Percentiles rank a stretch among this genome's conserved stretches.
phyloP scores from a whole-genome alignment of 2,329 filamentous ascomycete genomes.

The Verticillium longisporum region DNA sequence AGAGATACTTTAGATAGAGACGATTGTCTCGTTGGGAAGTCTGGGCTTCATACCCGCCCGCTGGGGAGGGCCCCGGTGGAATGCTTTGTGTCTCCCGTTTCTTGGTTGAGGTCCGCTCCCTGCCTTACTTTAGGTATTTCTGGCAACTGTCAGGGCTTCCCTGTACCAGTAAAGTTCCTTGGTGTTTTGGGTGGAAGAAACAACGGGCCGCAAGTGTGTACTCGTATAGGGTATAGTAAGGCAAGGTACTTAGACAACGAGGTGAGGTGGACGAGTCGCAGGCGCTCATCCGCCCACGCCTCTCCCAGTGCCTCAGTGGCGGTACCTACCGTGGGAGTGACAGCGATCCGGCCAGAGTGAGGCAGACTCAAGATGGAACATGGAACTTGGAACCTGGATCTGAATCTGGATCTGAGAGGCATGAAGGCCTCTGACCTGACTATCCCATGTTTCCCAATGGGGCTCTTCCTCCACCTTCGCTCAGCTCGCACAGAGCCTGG shows the following conservation, averaged over 20 bases:
- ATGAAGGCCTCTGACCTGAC: background rate
- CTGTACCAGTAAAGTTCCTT: background rate
- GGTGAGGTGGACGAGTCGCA: background rate
- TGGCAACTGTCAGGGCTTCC: background rate
- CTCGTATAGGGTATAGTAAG: no score
- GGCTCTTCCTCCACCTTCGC: background rate
- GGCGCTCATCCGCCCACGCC: background rate
- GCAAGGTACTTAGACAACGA: no score
- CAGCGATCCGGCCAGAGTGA: background rate
- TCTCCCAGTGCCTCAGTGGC: background rate
- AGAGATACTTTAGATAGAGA: background rate
- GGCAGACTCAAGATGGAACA: background rate
- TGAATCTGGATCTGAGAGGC: background rate
- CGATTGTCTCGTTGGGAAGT: background rate
- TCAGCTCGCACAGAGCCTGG: background rate
- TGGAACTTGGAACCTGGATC: background rate
- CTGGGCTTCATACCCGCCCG: background rate
- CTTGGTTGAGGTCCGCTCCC: background rate
- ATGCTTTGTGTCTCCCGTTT: background rate
- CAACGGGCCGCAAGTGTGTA: background rate
- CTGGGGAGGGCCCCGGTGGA: background rate
- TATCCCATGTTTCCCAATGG: background rate
- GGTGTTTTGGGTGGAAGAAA: background rate
- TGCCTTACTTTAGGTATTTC: background rate
- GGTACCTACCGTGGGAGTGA: background rate